Conservation (phyloP, 2,329 filamentous ascomycete species). For the Bertia moriformis region DNA sequence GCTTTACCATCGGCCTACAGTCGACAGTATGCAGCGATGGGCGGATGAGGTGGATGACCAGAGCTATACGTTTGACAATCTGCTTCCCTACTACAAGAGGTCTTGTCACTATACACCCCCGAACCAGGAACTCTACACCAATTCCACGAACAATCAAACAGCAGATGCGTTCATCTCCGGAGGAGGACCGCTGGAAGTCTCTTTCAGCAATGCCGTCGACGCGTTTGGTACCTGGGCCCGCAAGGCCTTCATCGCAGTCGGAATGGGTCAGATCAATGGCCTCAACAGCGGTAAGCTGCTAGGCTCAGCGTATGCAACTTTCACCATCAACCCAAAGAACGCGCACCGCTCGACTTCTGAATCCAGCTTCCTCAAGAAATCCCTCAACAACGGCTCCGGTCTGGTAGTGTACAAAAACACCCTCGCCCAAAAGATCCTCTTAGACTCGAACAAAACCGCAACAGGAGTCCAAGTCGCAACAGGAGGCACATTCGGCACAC, state of each 20-base stretch:
- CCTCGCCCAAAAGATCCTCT: neutral
- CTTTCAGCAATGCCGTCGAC: neutral
- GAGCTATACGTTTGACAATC: neutral
- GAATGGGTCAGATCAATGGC: neutral
- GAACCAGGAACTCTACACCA: neutral
- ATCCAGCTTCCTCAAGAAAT: neutral
- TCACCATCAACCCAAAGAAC: neutral
- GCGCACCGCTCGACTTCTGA: neutral
- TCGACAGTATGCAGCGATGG: neutral
- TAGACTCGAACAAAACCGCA: neutral
- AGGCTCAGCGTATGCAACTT: neutral
- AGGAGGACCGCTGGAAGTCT: neutral
- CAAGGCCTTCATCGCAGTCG: neutral
- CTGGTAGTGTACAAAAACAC: neutral
- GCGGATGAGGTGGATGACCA: neutral
- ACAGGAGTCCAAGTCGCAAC: neutral
- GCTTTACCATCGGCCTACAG: neutral
- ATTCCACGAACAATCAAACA: constrained; percentile 8
- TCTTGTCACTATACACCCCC: neutral
- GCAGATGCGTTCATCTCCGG: neutral
- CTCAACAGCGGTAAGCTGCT: neutral
- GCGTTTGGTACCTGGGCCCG: neutral
- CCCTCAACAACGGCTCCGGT: constrained; percentile 2
- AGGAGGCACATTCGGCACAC: constrained; percentile 2
- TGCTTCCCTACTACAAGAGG: neutral